These are phyloP conservation scores for Colletotrichum navitas DNA, from an alignment of 2,329 filamentous ascomycete genomes.

Conservation along the genomic window DNA sequence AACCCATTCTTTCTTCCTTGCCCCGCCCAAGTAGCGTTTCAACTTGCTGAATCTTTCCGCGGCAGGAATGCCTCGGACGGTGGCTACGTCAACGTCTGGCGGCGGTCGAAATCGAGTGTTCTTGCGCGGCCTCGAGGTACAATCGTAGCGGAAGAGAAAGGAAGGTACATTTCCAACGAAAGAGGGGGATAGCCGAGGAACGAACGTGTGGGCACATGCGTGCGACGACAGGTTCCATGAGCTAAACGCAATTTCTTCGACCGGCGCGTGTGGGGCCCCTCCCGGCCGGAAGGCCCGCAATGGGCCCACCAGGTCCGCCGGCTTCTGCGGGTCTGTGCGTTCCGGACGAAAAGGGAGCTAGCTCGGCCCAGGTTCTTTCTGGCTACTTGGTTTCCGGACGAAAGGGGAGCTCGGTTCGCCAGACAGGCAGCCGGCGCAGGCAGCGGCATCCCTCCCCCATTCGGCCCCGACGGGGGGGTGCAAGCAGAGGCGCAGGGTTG, in stretches of 20 bases:
- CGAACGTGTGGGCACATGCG: no score
- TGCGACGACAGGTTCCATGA: no score
- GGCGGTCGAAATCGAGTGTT: neutral
- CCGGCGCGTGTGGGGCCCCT: neutral
- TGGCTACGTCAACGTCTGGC: neutral
- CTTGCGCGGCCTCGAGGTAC: neutral
- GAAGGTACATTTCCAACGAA: no score
- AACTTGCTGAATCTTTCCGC: conserved; percentile 6
- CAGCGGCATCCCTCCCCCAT: conserved; percentile 6
- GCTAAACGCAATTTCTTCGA: conserved; percentile 22
- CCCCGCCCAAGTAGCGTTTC: neutral
- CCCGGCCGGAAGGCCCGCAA: conserved; percentile 28
- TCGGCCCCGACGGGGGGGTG: no score
- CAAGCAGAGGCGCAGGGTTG: neutral
- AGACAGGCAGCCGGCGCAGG: conserved; percentile 6
- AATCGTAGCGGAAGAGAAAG: neutral
- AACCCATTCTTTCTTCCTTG: conserved; percentile 15
- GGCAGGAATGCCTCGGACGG: neutral
- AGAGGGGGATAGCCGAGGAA: no score
- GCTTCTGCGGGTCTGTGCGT: conserved; percentile 16
- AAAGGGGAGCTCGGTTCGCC: conserved; percentile 18
- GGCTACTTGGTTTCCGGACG: conserved; percentile 25
- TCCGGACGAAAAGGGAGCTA: conserved; percentile 36
- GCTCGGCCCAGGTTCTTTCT: neutral
- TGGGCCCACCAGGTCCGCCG: neutral